These are phyloP conservation scores for Fusarium sp. DNA, from an alignment of 2,329 filamentous ascomycete genomes.

Conservation along the genomic window DNA sequence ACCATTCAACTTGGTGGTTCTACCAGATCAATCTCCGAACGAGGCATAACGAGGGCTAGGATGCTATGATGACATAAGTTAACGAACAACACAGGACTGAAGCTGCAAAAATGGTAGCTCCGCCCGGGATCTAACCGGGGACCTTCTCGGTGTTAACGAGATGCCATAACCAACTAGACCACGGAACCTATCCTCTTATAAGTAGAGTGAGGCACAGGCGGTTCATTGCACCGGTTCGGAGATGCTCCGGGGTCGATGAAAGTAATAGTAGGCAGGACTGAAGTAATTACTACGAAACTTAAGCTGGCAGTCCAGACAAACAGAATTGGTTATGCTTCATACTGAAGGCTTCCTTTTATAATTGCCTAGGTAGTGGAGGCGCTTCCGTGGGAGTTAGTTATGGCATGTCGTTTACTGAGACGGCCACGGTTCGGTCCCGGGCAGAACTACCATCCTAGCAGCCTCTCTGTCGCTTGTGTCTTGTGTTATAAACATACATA, in stretches of 20 bases:
- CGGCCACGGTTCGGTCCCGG: neutral
- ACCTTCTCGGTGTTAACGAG: conserved; percentile 44
- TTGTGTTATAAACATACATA: too few relatives aligned
- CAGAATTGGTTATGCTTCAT: neutral
- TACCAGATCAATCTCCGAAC: neutral
- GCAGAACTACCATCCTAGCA: neutral
- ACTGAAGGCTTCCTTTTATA: neutral
- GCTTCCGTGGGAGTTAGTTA: neutral
- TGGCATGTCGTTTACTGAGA: neutral
- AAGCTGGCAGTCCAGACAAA: neutral
- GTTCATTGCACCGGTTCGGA: neutral
- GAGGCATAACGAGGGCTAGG: neutral
- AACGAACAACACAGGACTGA: too few relatives aligned
- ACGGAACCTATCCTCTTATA: conserved; percentile 28
- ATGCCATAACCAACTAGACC: conserved; percentile 42
- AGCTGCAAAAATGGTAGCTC: conserved; percentile 19
- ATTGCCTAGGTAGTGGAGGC: neutral
- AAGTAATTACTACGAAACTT: neutral
- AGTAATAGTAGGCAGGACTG: neutral
- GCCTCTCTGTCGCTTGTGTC: too few relatives aligned
- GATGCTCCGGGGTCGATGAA: neutral
- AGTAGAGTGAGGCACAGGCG: neutral
- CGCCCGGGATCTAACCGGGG: conserved; percentile 44
- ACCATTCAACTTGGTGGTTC: neutral
- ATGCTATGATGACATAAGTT: too few relatives aligned